phyloP scores from a whole-genome alignment of 176 grass and related monocot species.

The Hordeum vulgare region MorexV3_pseudomolecules_assembly NC_058524.1:50323616-50324115 shows the following conservation, averaged over 20 bases:
- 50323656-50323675: too few species aligned
- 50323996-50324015: background rate
- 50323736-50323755: background rate
- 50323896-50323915: constrained; percentile 22
- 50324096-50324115: too few species aligned
- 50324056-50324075: background rate
- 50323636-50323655: too few species aligned
- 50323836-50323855: constrained; percentile 37
- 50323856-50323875: constrained; percentile 31
- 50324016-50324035: background rate
- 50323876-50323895: constrained; percentile 31
- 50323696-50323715: background rate
- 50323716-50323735: background rate
- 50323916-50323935: background rate
- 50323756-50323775: background rate
- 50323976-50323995: background rate
- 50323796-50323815: background rate
- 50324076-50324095: background rate
- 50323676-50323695: too few species aligned
- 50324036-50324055: too few species aligned
- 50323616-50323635: too few species aligned
- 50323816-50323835: constrained; percentile 27
- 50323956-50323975: background rate
- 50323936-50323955: background rate
- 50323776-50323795: background rate